Conservation (phyloP, 208 protist genomes). For the Trypanosoma cruzi region DNA sequence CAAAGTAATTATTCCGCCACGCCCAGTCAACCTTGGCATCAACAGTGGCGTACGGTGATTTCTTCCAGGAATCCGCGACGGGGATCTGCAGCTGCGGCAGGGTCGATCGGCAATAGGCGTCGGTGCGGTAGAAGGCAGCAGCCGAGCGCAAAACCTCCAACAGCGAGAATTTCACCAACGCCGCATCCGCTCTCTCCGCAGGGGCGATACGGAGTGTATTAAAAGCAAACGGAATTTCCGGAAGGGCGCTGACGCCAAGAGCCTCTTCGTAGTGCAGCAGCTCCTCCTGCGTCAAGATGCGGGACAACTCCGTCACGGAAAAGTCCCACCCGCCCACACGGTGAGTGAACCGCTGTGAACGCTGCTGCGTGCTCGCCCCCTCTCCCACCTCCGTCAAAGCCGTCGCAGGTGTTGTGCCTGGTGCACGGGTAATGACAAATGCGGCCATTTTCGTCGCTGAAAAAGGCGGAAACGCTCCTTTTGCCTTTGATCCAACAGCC, state of each 20-base stretch:
- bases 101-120: constrained; percentile 38
- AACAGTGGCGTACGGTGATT: constrained; percentile 46
- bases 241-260: constrained; percentile 55
- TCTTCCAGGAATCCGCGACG: constrained; percentile 58
- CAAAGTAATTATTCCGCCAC: constrained; percentile 82
- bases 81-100: constrained; percentile 54
- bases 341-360: constrained; percentile 14
- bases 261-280: constrained; percentile 39
- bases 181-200: background rate
- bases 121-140: constrained; percentile 58
- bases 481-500: background rate
- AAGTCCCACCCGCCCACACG: constrained; percentile 58
- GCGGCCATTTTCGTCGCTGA: background rate
- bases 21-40: constrained; percentile 87
- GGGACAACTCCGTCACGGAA: constrained; percentile 47
- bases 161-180: constrained; percentile 57
- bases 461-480: constrained; percentile 17
- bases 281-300: constrained; percentile 75
- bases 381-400: background rate
- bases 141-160: constrained; percentile 52
- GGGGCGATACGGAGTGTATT: constrained; percentile 62
- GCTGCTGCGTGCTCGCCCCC: too few species aligned
- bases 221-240: constrained; percentile 70
- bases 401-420: constrained; percentile 4
- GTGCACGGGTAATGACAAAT: constrained; percentile 4